Percentiles rank a stretch among this genome's conserved stretches.
Evolutionary conservation across 257 asterid species (phyloP).

Genomic region (Capsicum baccatum): DNA sequence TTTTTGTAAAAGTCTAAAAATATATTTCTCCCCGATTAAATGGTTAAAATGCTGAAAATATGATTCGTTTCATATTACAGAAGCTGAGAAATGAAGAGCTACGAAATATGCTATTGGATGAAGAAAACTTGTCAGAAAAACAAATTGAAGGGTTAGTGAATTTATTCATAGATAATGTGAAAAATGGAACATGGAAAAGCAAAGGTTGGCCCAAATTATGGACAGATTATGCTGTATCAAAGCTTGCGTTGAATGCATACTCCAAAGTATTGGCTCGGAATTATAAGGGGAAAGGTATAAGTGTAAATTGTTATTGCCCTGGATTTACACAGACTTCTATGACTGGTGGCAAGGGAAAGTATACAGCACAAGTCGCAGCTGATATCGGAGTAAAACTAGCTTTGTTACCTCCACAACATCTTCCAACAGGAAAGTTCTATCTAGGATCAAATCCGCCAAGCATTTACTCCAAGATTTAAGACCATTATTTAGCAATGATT

Average conservation of each 20-base stretch:
- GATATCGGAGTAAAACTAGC: slow-evolving; percentile 46
- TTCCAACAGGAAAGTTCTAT: slow-evolving; percentile 64
- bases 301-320: slow-evolving; percentile 78
- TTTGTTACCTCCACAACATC: slow-evolving; percentile 51
- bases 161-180: slow-evolving; percentile 59
- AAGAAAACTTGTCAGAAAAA: slow-evolving; percentile 50
- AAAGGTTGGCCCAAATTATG: slow-evolving; percentile 82
- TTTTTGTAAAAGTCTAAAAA: no score
- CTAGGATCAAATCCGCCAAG: slow-evolving; percentile 32
- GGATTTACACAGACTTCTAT: slow-evolving; percentile 83
- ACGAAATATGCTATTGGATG: slow-evolving; percentile 52
- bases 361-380: slow-evolving; percentile 58
- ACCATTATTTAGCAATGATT: background rate
- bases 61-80: slow-evolving; percentile 44
- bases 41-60: background rate
- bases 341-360: slow-evolving; percentile 69
- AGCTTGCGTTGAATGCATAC: slow-evolving; percentile 70
- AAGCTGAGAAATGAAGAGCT: slow-evolving; percentile 58
- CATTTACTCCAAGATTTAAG: slow-evolving; percentile 52
- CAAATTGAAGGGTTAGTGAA: slow-evolving; percentile 54
- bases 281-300: slow-evolving; percentile 39
- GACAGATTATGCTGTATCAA: slow-evolving; percentile 86
- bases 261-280: slow-evolving; percentile 62
- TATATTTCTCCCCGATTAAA: no score
- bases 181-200: slow-evolving; percentile 57